Base-by-base conservation (phyloP, 1,284 basidiomycete genomes). In the Gomphus sp. region DNA sequence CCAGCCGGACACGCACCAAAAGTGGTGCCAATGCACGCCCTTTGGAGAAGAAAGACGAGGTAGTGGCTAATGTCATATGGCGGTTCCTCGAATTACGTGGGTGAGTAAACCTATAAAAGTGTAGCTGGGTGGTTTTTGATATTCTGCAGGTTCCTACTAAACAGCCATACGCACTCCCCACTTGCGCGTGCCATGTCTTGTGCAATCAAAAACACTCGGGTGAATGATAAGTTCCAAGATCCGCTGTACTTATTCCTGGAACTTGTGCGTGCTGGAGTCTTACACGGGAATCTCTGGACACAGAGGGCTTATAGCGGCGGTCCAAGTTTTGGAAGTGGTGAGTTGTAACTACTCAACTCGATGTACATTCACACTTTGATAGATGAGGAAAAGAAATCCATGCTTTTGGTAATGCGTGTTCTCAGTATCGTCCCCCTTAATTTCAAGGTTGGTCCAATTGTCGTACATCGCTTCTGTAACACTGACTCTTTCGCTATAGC, bases 201-300 rank as follows among this genome's bases (percentile, higher is more conserved):
- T 36, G 92, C 93, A 2, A 78, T 95, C 66, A 81, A 84, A 64
- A 76, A 77, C 34, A 82, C 89, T 3, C 84, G 90, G 49, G 76
- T 98, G 64, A 98, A 96, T 71, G 96, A 99, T 78, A 98, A 97
- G 74, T 94, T 99, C 76, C 96, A 99, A 72, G 97, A 99, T 73
- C 84, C 97, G 5, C 77, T 99, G 4, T 96, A 96, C 72, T 74
- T 96, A 70, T 89, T 97, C 73, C 77, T 96, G 72, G 91, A 99
- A 75, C 82, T 97, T 58, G 85, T 98, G 62, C 82, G 96, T 65
- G 93, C 94, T 11, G 93, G 93, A 0, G 94, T 97, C 12, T 88
- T 99, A 78, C 95, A 99, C 69, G 93, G 92, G 1, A 87, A 94
- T 67, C 76, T 90, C 60, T 98, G 93, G 87, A 91, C 91, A 50